phyloP scores from a whole-genome alignment of 2,329 filamentous ascomycete genomes.

The Catunica adiposa region DNA sequence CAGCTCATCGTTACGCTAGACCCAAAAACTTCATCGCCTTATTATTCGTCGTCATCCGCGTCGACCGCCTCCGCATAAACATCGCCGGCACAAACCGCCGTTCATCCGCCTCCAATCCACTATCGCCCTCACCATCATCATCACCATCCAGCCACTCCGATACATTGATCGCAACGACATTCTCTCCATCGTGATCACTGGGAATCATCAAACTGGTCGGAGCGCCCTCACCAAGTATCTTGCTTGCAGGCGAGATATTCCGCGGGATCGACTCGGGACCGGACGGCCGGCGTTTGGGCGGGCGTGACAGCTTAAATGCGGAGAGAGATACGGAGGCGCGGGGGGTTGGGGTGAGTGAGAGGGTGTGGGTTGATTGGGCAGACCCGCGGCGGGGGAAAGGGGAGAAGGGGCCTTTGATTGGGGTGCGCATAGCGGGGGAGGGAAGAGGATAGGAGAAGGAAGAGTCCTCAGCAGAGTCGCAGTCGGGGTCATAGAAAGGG shows the following conservation, averaged over 20 bases:
- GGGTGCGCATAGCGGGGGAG: constrained; percentile 17
- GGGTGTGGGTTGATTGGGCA: constrained; percentile 6
- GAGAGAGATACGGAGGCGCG: not conserved
- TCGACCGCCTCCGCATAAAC: constrained; percentile 23
- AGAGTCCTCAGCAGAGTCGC: not conserved
- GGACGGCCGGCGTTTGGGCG: constrained; percentile 9
- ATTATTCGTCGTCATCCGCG: constrained; percentile 27
- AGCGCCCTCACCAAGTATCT: not conserved
- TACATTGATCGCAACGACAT: constrained; percentile 9
- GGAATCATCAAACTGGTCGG: not conserved
- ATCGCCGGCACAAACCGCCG: constrained; percentile 34
- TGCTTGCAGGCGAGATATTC: constrained; percentile 9
- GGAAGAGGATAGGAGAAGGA: constrained; percentile 10
- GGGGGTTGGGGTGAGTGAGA: constrained; percentile 6
- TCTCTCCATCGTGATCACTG: not conserved
- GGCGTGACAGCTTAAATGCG: constrained; percentile 12
- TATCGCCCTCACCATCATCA: constrained; percentile 20
- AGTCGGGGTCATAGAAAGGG: constrained; percentile 10
- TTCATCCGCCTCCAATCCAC: constrained; percentile 28
- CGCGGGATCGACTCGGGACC: not conserved
- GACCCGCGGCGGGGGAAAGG: constrained; percentile 18
- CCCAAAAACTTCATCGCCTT: constrained; percentile 40
- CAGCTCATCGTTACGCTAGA: constrained; percentile 21
- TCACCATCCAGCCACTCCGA: constrained; percentile 11
- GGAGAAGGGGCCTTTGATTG: constrained; percentile 20